These are phyloP conservation scores for Fraxinus anomala DNA, from an alignment of 257 asterid species.

Conservation along the genomic window DNA sequence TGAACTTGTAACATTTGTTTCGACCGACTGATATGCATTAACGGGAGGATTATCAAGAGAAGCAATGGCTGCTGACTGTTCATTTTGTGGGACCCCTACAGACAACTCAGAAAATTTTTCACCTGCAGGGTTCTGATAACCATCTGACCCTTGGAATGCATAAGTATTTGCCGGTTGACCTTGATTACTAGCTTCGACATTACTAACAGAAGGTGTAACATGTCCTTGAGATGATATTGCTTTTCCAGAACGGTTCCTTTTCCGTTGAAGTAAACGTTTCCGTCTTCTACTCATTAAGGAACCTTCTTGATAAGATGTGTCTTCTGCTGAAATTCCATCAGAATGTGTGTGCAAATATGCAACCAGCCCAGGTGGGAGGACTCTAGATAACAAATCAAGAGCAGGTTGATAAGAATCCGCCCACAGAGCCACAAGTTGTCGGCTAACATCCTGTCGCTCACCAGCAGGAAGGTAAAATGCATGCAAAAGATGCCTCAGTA, in stretches of 20 bases:
- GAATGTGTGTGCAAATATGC: constrained; percentile 89
- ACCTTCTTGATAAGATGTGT: constrained; percentile 61
- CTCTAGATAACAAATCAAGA: constrained; percentile 88
- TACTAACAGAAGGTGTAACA: constrained; percentile 45
- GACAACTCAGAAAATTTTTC: constrained; percentile 46
- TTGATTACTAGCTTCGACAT: constrained; percentile 57
- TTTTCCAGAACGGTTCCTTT: constrained; percentile 74
- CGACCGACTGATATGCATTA: constrained; percentile 43
- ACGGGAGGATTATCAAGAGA: constrained; percentile 46
- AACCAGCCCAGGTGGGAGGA: constrained; percentile 98
- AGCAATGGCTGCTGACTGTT: constrained; percentile 43
- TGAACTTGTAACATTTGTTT: constrained; percentile 47
- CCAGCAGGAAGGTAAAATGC: constrained; percentile 95
- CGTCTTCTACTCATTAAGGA: constrained; percentile 89
- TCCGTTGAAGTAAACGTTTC: constrained; percentile 82
- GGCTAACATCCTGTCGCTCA: constrained; percentile 92
- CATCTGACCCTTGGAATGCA: constrained; percentile 49
- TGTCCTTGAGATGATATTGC: constrained; percentile 62
- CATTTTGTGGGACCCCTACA: constrained; percentile 46
- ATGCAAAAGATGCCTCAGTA: constrained; percentile 90
- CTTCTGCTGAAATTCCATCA: constrained; percentile 63
- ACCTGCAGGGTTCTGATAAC: constrained; percentile 46
- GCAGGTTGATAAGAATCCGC: constrained; percentile 99
- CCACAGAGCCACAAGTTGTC: constrained; percentile 99
- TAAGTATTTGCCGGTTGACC: constrained; percentile 42